A percentile compares a stretch with the other conserved stretches of the same genome.
Evolutionary conservation across 768 basidiomycete species (phyloP).

Genomic region (Serendipita vermifera): DNA sequence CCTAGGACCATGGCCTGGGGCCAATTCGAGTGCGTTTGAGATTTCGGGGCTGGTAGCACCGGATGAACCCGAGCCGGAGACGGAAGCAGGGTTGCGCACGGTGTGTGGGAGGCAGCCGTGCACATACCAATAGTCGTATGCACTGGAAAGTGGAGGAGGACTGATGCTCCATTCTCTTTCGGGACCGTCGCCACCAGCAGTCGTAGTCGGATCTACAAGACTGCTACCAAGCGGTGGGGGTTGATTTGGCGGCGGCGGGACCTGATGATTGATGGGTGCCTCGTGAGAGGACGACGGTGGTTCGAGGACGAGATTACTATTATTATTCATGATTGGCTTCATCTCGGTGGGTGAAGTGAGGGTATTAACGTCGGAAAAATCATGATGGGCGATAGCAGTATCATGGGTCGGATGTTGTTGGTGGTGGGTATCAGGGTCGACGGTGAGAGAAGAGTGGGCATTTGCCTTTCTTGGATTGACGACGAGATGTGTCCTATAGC

Average conservation of each 20-base stretch:
- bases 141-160: slow-evolving; percentile 5
- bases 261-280: too few relatives aligned
- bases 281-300: too few relatives aligned
- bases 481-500: slow-evolving; percentile 7
- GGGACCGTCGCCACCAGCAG: neutral
- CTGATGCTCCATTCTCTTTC: neutral
- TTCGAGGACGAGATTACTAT: neutral
- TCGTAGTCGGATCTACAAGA: too few relatives aligned
- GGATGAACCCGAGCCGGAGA: slow-evolving; percentile 6
- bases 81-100: slow-evolving; percentile 6
- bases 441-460: slow-evolving; percentile 4
- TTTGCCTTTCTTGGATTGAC: slow-evolving; percentile 5
- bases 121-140: slow-evolving; percentile 9
- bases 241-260: too few relatives aligned
- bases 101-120: slow-evolving; percentile 8
- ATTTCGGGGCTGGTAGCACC: slow-evolving; percentile 1
- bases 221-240: neutral
- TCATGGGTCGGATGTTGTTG: neutral
- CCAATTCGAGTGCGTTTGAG: neutral
- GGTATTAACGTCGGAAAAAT: neutral
- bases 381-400: too few relatives aligned
- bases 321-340: neutral
- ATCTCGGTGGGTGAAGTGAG: neutral
- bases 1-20: neutral
- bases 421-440: neutral